Conservation (phyloP, 106 monocot species). For the Triglochin maritima region DNA sequence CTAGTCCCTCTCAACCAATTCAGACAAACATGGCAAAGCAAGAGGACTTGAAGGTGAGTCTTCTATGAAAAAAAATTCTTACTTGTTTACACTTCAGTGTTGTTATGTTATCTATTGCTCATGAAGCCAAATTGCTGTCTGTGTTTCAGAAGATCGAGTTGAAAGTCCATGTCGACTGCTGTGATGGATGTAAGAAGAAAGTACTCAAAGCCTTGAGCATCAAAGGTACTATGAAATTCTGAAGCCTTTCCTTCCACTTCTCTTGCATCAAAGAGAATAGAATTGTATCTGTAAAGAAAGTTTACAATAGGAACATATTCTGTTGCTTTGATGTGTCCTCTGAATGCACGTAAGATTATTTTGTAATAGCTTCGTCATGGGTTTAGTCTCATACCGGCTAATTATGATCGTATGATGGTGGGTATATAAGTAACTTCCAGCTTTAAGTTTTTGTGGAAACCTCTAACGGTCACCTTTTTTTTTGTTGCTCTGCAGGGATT, state of each 20-base stretch:
- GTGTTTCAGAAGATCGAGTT: conserved; percentile 44
- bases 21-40: conserved; percentile 37
- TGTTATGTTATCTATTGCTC: neutral
- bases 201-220: conserved; percentile 68
- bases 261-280: neutral
- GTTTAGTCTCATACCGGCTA: neutral
- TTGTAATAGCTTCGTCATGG: too few relatives aligned
- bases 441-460: neutral
- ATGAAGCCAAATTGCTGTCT: neutral
- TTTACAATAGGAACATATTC: too few relatives aligned
- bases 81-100: neutral
- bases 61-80: neutral
- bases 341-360: too few relatives aligned
- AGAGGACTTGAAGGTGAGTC: conserved; percentile 31
- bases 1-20: neutral
- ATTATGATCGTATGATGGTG: neutral
- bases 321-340: too few relatives aligned
- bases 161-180: conserved; percentile 70
- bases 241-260: neutral
- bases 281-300: too few relatives aligned
- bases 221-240: conserved; percentile 30
- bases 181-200: conserved; percentile 80
- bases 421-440: neutral
- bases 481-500: conserved; percentile 33
- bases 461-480: too few relatives aligned